phyloP scores from a whole-genome alignment of 78 protist species.

The Planoprotostelium fungivorum region DNA sequence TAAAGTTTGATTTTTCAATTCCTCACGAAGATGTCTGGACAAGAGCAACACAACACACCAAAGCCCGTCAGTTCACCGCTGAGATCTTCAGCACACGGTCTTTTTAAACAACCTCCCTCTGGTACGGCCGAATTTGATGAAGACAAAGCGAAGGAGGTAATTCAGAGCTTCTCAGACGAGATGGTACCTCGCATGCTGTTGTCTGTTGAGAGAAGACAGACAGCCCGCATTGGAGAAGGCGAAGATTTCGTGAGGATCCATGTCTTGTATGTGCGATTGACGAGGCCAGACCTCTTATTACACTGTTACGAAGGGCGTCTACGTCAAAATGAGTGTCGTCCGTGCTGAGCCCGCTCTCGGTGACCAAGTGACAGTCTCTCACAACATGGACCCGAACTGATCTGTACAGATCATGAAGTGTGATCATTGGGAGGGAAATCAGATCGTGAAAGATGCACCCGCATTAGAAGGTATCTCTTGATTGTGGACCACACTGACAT shows the following conservation, averaged over 20 bases:
- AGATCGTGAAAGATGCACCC: neutral
- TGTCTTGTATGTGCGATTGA: neutral
- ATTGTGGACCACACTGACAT: neutral
- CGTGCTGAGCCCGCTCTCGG: neutral
- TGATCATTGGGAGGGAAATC: neutral
- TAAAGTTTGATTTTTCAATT: too few relatives aligned
- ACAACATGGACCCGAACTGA: neutral
- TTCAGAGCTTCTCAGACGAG: neutral
- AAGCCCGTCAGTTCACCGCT: neutral
- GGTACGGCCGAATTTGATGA: neutral
- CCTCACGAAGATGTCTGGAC: neutral
- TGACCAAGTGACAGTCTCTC: neutral
- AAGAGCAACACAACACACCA: neutral
- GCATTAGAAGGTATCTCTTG: neutral
- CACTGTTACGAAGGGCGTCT: neutral
- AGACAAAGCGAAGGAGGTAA: neutral
- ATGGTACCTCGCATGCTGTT: neutral
- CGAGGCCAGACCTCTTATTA: neutral
- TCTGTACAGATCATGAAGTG: neutral
- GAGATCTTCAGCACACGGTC: neutral
- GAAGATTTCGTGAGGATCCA: neutral
- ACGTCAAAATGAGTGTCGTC: neutral
- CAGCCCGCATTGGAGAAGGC: neutral
- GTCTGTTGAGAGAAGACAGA: neutral
- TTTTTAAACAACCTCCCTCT: neutral